A percentile compares a stretch with the other conserved stretches of the same genome.
Evolutionary conservation across 306 rosid species (phyloP).

Genomic region (Inga leiocalycina): DNA sequence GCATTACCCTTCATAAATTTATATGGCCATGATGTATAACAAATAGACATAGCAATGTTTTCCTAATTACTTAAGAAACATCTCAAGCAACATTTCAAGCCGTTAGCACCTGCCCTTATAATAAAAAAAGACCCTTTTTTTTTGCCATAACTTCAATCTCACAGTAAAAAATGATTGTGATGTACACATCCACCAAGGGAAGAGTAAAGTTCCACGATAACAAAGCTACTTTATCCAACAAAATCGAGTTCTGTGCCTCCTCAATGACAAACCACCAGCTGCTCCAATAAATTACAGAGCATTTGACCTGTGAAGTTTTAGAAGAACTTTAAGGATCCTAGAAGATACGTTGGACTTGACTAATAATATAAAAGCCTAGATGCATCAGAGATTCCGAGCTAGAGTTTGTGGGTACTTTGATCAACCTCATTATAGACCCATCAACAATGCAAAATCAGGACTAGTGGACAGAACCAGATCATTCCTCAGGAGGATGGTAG

Average conservation of each 20-base stretch:
- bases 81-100: not conserved
- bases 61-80: not conserved
- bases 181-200: slow-evolving; percentile 13
- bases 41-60: not conserved
- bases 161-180: not conserved
- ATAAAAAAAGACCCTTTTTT: too few species aligned
- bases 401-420: slow-evolving; percentile 12
- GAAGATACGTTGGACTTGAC: slow-evolving; percentile 16
- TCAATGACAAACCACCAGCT: slow-evolving; percentile 13
- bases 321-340: slow-evolving; percentile 19
- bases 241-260: slow-evolving; percentile 10
- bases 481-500: slow-evolving; percentile 16
- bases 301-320: slow-evolving; percentile 6
- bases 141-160: not conserved
- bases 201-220: slow-evolving; percentile 24
- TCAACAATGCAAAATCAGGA: slow-evolving; percentile 22
- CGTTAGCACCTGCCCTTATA: too few species aligned
- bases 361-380: slow-evolving; percentile 29
- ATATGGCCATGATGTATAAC: not conserved
- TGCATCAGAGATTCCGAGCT: slow-evolving; percentile 25
- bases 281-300: slow-evolving; percentile 35
- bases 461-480: slow-evolving; percentile 19
- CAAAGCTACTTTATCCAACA: slow-evolving; percentile 21
- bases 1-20: not conserved
- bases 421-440: slow-evolving; percentile 26